Percentiles rank a stretch among this genome's conserved stretches.
Conservation (phyloP, 2,329 filamentous ascomycete genomes). For the Westerdykella aurantiaca region DNA sequence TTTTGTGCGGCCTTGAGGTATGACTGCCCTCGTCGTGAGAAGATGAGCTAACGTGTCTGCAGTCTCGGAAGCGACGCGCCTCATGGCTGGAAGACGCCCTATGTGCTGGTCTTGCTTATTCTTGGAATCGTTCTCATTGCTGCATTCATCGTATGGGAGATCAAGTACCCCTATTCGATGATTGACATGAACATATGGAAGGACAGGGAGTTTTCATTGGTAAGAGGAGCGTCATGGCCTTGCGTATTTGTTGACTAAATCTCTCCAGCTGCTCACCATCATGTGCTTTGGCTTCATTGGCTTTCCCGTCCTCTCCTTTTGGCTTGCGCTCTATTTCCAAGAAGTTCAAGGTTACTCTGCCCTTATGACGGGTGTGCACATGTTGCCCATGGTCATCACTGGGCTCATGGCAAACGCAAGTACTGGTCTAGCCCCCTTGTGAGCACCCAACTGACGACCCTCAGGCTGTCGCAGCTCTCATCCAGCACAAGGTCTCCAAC, state of each 20-base stretch:
- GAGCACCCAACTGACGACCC: not conserved
- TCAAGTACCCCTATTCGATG: slow-evolving; percentile 42
- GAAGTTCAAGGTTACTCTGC: slow-evolving; percentile 48
- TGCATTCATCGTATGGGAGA: slow-evolving; percentile 59
- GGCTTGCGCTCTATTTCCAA: slow-evolving; percentile 62
- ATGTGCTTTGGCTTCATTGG: slow-evolving; percentile 58
- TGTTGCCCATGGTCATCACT: slow-evolving; percentile 60
- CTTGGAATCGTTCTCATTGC: slow-evolving; percentile 53
- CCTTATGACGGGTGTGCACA: slow-evolving; percentile 55
- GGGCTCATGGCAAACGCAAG: slow-evolving; percentile 55
- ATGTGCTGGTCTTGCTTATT: slow-evolving; percentile 58
- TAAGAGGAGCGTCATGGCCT: slow-evolving; percentile 28
- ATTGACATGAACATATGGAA: slow-evolving; percentile 54
- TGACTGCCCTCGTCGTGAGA: slow-evolving; percentile 16
- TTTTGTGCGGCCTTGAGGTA: slow-evolving; percentile 58
- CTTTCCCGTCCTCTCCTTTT: slow-evolving; percentile 57
- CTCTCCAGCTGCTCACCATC: slow-evolving; percentile 48
- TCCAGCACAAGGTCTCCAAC: slow-evolving; percentile 61
- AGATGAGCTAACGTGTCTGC: slow-evolving; percentile 11
- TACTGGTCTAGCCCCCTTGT: not conserved
- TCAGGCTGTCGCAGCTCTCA: slow-evolving; percentile 51
- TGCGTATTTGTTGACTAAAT: not conserved
- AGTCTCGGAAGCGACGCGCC: slow-evolving; percentile 50
- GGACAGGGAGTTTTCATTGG: slow-evolving; percentile 59
- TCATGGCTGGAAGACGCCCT: slow-evolving; percentile 57